Evolutionary conservation across 2,329 filamentous ascomycete species (phyloP), one percentile per base, ranked within the genome.

Genomic region (Didymellaceae sp.): DNA sequence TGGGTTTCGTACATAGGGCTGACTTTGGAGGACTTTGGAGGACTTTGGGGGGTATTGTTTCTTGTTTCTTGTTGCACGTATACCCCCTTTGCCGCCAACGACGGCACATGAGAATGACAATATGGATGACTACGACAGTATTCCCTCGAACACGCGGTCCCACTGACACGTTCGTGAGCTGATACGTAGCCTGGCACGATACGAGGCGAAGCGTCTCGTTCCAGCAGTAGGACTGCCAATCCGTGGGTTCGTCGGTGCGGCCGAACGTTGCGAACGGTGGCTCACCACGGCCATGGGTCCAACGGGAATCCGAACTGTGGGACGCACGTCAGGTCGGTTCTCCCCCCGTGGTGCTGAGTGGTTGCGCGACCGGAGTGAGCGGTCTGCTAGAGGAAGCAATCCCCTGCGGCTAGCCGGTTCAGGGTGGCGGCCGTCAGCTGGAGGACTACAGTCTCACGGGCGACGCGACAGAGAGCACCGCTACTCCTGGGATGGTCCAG

Each of bases 401-500:
- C 7, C 16, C 18, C 34, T 20, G 32, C 9, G 7, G 5, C 32
- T 24, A 26, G 45, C 45, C 45, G 3, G 8, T 30, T 49, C 11
- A 25, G 25, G 34, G 25, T 20, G 40, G 13, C 17, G 10, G 18
- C 13, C 45, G 33, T 49, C 39, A 44, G 46, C 38, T 38, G 38
- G 38, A 25, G 21, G 32, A 26, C 18, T 25, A 26, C 32, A n/a
- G 30, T 30, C 18, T 17, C 52, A 54, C 48, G 53, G 55, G 52
- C 45, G 35, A 40, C 45, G 61, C 59, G 49, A 62, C 40, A 47
- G 52, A 45, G 52, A 43, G 52, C 58, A 61, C 57, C 54, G 61
- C 59, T 51, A 49, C 40, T 62, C 57, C 46, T 53, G 56, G 50
- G 48, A 37, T 14, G 42, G 43, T 44, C 43, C 38, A 18, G 32